Conservation (phyloP, 129 eudicot species). For the Scalesia atractyloides region DNA sequence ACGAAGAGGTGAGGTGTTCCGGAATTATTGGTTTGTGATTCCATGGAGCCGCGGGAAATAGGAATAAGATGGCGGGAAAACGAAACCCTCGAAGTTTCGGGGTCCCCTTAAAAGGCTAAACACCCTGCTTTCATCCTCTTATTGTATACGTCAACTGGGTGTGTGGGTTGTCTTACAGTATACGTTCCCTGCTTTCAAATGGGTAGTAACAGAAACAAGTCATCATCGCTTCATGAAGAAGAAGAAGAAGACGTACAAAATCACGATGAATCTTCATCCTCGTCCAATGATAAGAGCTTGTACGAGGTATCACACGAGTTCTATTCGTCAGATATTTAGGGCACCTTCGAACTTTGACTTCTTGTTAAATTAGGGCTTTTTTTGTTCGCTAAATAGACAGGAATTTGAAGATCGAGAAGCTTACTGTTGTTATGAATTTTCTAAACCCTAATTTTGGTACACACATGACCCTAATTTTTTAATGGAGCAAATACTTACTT, state of each 20-base stretch:
- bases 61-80: slow-evolving; percentile 34
- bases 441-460: too few species aligned
- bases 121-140: slow-evolving; percentile 15
- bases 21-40: too few species aligned
- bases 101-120: slow-evolving; percentile 4
- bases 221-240: slow-evolving; percentile 45
- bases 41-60: slow-evolving; percentile 25
- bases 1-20: too few species aligned
- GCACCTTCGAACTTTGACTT: background rate
- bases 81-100: background rate
- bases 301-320: slow-evolving; percentile 92
- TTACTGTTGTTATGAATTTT: too few species aligned
- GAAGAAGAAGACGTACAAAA: slow-evolving; percentile 49
- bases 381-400: background rate
- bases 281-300: slow-evolving; percentile 52
- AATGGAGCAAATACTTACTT: background rate
- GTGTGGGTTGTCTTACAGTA: background rate
- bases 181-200: slow-evolving; percentile 25
- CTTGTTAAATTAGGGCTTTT: slow-evolving; percentile 13
- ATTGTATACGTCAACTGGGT: slow-evolving; percentile 6
- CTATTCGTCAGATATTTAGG: slow-evolving; percentile 5
- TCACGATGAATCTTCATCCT: slow-evolving; percentile 44
- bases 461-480: too few species aligned
- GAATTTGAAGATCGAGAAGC: too few species aligned
- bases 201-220: slow-evolving; percentile 68